phyloP scores from a whole-genome alignment of 2,329 filamentous ascomycete species.

The Trichoderma koningii region DNA sequence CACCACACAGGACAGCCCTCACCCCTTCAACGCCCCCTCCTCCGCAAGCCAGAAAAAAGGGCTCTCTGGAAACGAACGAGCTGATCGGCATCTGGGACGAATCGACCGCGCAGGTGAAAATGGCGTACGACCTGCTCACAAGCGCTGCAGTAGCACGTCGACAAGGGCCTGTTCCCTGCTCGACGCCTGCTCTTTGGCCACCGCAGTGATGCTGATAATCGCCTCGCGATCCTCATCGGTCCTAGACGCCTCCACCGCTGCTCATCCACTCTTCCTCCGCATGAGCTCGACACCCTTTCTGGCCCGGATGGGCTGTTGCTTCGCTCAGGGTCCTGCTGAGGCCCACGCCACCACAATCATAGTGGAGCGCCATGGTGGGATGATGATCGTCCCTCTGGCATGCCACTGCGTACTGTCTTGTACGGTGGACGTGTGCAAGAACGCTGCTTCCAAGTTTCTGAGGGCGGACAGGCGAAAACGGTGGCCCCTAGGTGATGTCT shows the following conservation, averaged over 20 bases:
- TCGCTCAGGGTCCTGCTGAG: slow-evolving; percentile 24
- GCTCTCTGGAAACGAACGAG: neutral
- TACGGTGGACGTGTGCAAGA: neutral
- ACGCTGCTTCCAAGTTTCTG: neutral
- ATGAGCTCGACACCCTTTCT: slow-evolving; percentile 17
- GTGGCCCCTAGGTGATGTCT: neutral
- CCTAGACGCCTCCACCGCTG: slow-evolving; percentile 4
- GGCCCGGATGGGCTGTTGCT: slow-evolving; percentile 1
- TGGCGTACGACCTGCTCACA: slow-evolving; percentile 9
- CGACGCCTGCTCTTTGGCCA: slow-evolving; percentile 7
- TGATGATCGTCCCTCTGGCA: neutral
- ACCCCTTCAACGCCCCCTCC: neutral
- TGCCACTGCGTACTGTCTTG: too few species aligned
- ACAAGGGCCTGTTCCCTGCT: slow-evolving; percentile 25
- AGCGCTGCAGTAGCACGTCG: neutral
- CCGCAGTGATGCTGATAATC: slow-evolving; percentile 5
- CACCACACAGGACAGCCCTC: neutral
- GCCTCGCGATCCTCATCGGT: slow-evolving; percentile 3
- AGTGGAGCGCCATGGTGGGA: neutral
- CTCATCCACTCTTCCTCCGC: slow-evolving; percentile 19
- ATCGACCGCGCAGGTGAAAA: slow-evolving; percentile 22
- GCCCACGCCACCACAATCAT: slow-evolving; percentile 19
- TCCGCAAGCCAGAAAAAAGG: neutral
- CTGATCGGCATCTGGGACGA: slow-evolving; percentile 27
- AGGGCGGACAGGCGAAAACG: neutral